Evolutionary conservation across 495 filamentous ascomycete genomes (phyloP), one percentile per base, ranked within the genome.

Genomic region (Physcia stellaris): DNA sequence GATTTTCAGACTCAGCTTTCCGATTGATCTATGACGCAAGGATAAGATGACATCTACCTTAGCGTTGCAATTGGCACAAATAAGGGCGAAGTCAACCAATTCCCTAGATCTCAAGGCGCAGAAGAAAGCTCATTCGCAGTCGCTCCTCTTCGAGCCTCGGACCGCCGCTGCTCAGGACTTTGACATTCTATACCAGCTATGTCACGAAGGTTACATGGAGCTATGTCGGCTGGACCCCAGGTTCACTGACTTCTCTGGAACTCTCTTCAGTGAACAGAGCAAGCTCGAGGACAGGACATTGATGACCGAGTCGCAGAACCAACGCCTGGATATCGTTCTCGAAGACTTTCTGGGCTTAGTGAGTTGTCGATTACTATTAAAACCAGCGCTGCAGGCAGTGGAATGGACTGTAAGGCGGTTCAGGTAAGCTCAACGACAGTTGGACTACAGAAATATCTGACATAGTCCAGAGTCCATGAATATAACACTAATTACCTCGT

Each of bases 361-460:
- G 10, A 75, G 80, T 17, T 71, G 73, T n/a, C 68, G 79, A 32
- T 46, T 99, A 26, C 67, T 85, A 20, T 63, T 99, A 29, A 85
- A 75, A 54, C 86, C 88, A 12, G 84, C 83, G 1, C 69, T 90
- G 11, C 94, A 87, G 49, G 83, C 86, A 4, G 65, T 95, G 23
- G 92, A 99, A 62, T 99, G 90, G 90, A 68, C 95, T 17, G 68
- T 99, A 22, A 67, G 90, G 51, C 70, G 86, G 42, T 99, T 96
- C 46, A 72, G 85, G 87, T 95, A 63, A 20, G 70, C 47, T 15
- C 10, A 4, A 7, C 13, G 35, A 36, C 7, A 4, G 4, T 20
- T 28, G 17, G 5, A 3, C 6, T 1, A n/a, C 28, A 6, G 4
- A 4, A 10, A 2, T 31, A 6, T 15, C 13, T 2, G 9, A 19